A percentile compares a stretch with the other conserved stretches of the same genome.
Evolutionary conservation across 1,139 yeast genomes (phyloP).

Genomic region (Pichia sp.): DNA sequence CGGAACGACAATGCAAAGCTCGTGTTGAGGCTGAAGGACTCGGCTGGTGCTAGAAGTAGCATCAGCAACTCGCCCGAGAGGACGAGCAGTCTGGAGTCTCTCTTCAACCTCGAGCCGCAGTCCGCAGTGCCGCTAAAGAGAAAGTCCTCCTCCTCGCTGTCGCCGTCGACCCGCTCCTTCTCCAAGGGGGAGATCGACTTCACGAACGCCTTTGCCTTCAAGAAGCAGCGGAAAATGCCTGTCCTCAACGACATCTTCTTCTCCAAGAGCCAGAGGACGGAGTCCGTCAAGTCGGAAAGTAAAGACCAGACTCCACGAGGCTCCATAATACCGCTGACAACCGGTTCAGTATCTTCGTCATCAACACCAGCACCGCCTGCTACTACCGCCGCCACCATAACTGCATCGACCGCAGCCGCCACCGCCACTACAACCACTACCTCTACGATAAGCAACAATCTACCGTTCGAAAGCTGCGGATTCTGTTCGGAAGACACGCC

Average conservation of each 20-base stretch:
- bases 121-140: conserved; percentile 56
- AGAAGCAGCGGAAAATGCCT: conserved; percentile 23
- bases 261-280: background rate
- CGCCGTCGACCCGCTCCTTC: background rate
- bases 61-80: background rate
- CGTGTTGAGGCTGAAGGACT: background rate
- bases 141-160: conserved; percentile 19
- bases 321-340: background rate
- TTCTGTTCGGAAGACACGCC: conserved; percentile 91
- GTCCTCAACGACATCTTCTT: conserved; percentile 15
- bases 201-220: conserved; percentile 42
- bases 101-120: conserved; percentile 46
- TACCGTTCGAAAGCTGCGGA: conserved; percentile 77
- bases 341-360: background rate
- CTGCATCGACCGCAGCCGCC: background rate
- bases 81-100: conserved; percentile 11
- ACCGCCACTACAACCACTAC: background rate
- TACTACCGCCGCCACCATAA: background rate
- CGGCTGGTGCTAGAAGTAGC: background rate
- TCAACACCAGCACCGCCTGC: background rate
- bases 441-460: conserved; percentile 7
- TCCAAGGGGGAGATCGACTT: conserved; percentile 45
- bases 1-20: conserved; percentile 15
- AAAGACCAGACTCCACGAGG: background rate
- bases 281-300: background rate